phyloP scores from a whole-genome alignment of 2,329 filamentous ascomycete genomes.

The Decorospora gaudefroyi region DNA sequence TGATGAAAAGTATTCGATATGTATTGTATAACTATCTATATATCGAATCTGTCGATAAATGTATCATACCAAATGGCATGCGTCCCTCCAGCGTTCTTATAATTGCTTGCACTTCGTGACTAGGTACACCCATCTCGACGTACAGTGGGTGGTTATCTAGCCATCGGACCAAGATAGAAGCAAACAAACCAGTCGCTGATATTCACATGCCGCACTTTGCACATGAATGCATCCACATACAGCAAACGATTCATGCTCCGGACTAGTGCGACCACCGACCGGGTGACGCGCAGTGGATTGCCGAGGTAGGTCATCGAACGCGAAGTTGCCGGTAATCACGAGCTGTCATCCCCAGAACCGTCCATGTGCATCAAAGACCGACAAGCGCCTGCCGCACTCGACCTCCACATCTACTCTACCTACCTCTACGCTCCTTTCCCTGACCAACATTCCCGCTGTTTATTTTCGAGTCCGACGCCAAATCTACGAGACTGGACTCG shows the following conservation, averaged over 20 bases:
- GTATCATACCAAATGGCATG: no score
- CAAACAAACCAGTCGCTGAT: no score
- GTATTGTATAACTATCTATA: no score
- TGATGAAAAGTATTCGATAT: background rate
- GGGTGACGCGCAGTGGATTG: conserved; percentile 14
- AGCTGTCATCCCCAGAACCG: no score
- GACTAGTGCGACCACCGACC: conserved; percentile 1
- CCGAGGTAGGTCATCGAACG: conserved; percentile 10
- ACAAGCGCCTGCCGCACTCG: conserved; percentile 18
- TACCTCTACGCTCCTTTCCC: conserved; percentile 6
- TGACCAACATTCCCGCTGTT: background rate
- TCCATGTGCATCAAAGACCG: conserved; percentile 19
- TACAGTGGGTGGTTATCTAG: no score
- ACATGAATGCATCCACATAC: conserved; percentile 1
- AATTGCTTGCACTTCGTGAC: no score
- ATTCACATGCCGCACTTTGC: no score
- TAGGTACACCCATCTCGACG: no score
- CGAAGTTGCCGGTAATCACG: conserved; percentile 22
- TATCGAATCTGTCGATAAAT: no score
- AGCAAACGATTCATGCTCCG: background rate
- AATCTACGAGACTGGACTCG: conserved; percentile 33
- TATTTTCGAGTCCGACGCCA: background rate
- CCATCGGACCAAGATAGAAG: no score
- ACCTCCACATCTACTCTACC: conserved; percentile 7
- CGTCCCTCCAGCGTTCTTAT: no score